These are phyloP conservation scores for Melastoma candidum DNA, from an alignment of 441 rosid genomes.

Conservation along the genomic window DNA sequence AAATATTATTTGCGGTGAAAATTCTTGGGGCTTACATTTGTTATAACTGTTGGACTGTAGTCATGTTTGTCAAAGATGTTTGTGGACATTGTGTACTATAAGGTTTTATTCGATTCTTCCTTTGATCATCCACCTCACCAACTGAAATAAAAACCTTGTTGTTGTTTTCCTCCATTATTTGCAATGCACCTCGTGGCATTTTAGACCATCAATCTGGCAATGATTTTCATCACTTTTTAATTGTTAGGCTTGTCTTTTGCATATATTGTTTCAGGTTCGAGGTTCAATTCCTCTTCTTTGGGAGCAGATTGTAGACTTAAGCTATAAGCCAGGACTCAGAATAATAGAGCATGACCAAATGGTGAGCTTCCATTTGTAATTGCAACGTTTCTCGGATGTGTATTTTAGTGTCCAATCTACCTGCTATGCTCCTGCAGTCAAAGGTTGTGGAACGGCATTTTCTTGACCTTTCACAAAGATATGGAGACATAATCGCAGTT, in stretches of 20 bases:
- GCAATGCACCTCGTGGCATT: background rate
- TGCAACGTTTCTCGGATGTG: background rate
- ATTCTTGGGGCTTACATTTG: too few relatives aligned
- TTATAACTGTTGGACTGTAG: too few relatives aligned
- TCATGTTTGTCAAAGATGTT: too few relatives aligned
- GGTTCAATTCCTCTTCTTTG: slow-evolving; percentile 97
- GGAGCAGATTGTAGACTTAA: slow-evolving; percentile 99
- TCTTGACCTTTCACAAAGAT: slow-evolving; percentile 76
- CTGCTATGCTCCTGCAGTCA: slow-evolving; percentile 38
- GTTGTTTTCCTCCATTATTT: slow-evolving; percentile 10
- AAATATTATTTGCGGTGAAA: too few relatives aligned
- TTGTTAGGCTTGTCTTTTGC: background rate
- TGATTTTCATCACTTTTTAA: background rate
- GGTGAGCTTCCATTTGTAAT: slow-evolving; percentile 25
- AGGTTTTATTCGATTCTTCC: too few relatives aligned
- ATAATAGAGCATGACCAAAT: slow-evolving; percentile 57
- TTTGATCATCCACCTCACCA: too few relatives aligned
- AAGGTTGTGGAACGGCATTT: slow-evolving; percentile 85
- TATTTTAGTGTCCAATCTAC: slow-evolving; percentile 2
- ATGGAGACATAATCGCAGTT: slow-evolving; percentile 63
- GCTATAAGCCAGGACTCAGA: slow-evolving; percentile 77
- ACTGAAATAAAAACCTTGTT: slow-evolving; percentile 1
- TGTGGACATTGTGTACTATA: too few relatives aligned
- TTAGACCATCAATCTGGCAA: background rate
- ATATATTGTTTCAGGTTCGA: slow-evolving; percentile 44